A percentile compares a stretch with the other conserved stretches of the same genome.
These are phyloP conservation scores for Lactarius trivialis DNA, from an alignment of 768 basidiomycete species.

Conservation along the genomic window DNA sequence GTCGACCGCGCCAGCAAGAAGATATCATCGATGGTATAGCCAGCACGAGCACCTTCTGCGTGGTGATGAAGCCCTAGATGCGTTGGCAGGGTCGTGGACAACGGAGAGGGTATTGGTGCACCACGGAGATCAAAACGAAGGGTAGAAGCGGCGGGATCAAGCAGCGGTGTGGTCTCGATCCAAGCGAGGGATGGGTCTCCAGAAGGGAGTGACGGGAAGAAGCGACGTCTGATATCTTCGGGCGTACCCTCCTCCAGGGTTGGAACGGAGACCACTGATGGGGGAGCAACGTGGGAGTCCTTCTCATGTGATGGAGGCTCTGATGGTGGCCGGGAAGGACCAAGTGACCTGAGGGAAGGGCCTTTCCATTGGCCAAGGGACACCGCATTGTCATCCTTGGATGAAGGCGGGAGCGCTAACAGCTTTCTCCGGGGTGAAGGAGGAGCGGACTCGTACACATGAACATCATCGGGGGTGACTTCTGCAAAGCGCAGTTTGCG, in stretches of 20 bases:
- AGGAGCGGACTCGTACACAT: conserved; percentile 79
- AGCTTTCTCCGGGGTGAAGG: conserved; percentile 59
- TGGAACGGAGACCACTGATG: background rate
- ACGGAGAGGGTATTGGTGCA: conserved; percentile 48
- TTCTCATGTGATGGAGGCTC: background rate
- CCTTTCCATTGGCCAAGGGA: conserved; percentile 37
- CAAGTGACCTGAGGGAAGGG: background rate
- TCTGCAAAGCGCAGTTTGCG: conserved; percentile 71
- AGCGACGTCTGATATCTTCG: conserved; percentile 76
- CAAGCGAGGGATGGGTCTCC: conserved; percentile 75
- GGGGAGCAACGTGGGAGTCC: background rate
- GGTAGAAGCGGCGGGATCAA: conserved; percentile 29
- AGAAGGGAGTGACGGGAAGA: conserved; percentile 65
- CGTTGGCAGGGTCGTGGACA: conserved; percentile 60
- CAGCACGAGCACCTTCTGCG: conserved; percentile 70
- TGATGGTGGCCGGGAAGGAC: background rate
- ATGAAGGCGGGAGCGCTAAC: conserved; percentile 52
- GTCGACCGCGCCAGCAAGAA: conserved; percentile 75
- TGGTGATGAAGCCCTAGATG: conserved; percentile 91
- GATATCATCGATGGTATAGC: conserved; percentile 84
- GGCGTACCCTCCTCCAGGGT: conserved; percentile 65
- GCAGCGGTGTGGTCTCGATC: conserved; percentile 44
- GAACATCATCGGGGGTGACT: conserved; percentile 62
- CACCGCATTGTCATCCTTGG: conserved; percentile 32
- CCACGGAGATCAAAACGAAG: conserved; percentile 70